These are phyloP conservation scores for Mortierella sp. DNA, from an alignment of 371 early-diverging fungal genomes.

Conservation along the genomic window DNA sequence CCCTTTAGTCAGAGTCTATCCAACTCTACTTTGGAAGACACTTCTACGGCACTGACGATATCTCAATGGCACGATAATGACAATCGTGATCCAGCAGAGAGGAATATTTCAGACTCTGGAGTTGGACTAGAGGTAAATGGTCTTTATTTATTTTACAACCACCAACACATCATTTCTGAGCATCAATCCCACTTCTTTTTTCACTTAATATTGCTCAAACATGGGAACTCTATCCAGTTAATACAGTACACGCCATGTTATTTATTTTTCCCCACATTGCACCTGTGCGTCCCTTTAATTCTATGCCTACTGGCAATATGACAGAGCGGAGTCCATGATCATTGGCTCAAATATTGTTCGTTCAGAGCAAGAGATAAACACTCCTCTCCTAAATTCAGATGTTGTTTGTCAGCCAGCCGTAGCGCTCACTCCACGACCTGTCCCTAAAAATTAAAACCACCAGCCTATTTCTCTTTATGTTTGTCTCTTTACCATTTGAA, in stretches of 20 bases:
- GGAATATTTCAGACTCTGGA: slow-evolving; percentile 23
- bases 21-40: background rate
- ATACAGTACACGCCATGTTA: background rate
- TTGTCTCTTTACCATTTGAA: background rate
- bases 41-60: background rate
- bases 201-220: background rate
- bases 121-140: slow-evolving; percentile 29
- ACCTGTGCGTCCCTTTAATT: background rate
- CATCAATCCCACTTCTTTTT: background rate
- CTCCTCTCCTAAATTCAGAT: slow-evolving; percentile 1
- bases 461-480: background rate
- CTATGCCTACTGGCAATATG: background rate
- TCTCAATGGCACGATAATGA: background rate
- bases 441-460: background rate
- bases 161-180: background rate
- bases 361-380: slow-evolving; percentile 9
- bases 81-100: background rate
- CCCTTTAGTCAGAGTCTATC: background rate
- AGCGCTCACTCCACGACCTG: background rate
- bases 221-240: too few relatives aligned
- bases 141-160: background rate
- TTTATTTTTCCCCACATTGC: slow-evolving; percentile 7
- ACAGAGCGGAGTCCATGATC: slow-evolving; percentile 26
- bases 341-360: slow-evolving; percentile 26
- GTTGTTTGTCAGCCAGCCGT: slow-evolving; percentile 3